These are phyloP conservation scores for Bipolaris bicolor DNA, from an alignment of 2,329 filamentous ascomycete genomes.

Conservation along the genomic window DNA sequence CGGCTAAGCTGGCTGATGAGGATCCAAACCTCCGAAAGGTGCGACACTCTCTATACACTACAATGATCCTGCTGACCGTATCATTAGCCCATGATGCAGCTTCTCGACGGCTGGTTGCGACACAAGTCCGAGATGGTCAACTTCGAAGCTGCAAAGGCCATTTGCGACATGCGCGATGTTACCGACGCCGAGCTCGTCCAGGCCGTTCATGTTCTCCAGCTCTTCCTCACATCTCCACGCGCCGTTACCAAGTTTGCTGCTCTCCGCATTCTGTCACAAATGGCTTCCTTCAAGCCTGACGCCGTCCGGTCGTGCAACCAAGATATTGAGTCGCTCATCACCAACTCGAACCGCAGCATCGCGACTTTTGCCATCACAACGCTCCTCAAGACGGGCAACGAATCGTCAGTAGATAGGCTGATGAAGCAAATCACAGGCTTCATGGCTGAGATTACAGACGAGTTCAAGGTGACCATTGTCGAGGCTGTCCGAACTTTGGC, in stretches of 20 bases:
- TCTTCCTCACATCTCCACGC: conserved; percentile 94
- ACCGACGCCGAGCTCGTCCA: conserved; percentile 90
- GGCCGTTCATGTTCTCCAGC: conserved; percentile 91
- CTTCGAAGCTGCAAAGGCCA: conserved; percentile 97
- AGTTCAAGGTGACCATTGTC: conserved; percentile 99
- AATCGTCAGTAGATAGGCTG: conserved; percentile 91
- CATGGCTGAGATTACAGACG: conserved; percentile 98
- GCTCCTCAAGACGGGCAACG: conserved; percentile 96
- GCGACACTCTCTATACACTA: background rate
- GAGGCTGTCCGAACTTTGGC: conserved; percentile 96
- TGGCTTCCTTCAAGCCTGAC: conserved; percentile 94
- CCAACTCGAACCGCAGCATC: conserved; percentile 95
- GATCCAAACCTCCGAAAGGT: conserved; percentile 80
- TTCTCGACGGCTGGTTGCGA: conserved; percentile 93
- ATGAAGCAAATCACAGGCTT: conserved; percentile 99
- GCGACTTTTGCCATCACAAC: conserved; percentile 99
- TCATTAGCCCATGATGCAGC: conserved; percentile 82
- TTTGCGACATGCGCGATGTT: conserved; percentile 92
- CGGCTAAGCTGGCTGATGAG: conserved; percentile 92
- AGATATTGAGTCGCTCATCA: conserved; percentile 95
- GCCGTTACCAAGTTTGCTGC: conserved; percentile 98
- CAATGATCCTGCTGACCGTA: conserved; percentile 15
- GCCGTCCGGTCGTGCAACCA: conserved; percentile 94
- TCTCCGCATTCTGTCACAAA: conserved; percentile 93
- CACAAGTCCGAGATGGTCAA: conserved; percentile 96